Base-by-base conservation (phyloP, 2,329 filamentous ascomycete genomes). In the Colletotrichum sp. region DNA sequence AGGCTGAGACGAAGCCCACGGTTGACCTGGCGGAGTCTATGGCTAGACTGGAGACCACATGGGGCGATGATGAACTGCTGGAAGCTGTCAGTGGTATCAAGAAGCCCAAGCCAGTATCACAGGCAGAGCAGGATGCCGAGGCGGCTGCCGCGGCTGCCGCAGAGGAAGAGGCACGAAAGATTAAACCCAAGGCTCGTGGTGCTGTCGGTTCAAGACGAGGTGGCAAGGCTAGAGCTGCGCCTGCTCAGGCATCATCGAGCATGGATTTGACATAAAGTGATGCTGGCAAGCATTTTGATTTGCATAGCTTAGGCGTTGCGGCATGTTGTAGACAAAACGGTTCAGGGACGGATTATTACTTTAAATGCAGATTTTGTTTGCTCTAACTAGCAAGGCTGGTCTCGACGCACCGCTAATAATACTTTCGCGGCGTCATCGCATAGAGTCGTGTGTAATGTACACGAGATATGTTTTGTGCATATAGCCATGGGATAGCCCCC, bases 31-130 rank as follows among this genome's bases (percentile, higher is more conserved):
- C 85, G 15, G 83, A 85, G 5, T 79, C 80, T 12, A 87, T 89
- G 16, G 81, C 86, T 2, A 80, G 78, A 49, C 82, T 89, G 59
- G 82, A 80, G 63, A 84, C 85, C 1, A 83, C 82, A 30, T 90
- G 88, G 88, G 84, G 82, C 7, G 87, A 88, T 36, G 82, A 85
- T 44, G 83, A 88, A 76, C 81, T 89, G 59, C 82, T 89, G 71
- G 84, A 87, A 79, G 86, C 87, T 12, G 85, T 89, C 18, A 88
- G 86, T 73, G 87, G 86, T 7, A 86, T 88, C 64, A 81, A 82
- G 77, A 85, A 84, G 77, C 80, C 82, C 76, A 78, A 36, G 30
- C 77, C 60, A 3, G 73, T 75, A n/a, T 68, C 80, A 59, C 83
- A 83, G 69, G 75, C 65, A 13, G 78, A 76, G 34, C 77, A 80